Evolutionary conservation across 345 rosid species (phyloP), one percentile per base, ranked within the genome.

Genomic region (Excoecaria agallocha): DNA sequence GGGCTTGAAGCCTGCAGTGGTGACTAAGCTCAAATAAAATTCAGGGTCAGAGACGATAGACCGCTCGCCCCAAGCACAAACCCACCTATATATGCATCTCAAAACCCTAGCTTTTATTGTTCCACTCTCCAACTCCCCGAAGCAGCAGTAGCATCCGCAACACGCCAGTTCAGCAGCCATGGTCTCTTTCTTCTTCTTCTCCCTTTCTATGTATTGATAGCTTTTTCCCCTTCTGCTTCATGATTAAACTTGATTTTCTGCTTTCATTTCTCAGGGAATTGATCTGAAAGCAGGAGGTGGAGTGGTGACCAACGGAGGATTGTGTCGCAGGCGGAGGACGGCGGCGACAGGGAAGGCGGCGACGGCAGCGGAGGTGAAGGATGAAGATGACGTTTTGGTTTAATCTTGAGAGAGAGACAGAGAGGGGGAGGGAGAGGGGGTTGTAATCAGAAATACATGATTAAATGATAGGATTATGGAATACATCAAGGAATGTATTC

Each of bases 201-300:
- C 51, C 59, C 43, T 3, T 1, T 19, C 73, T 37, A 16, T 9
- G 0, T 45, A 2, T 60, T 16, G 22, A 3, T 35, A 1, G 8
- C 13, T 11, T 43, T 12, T 43, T 20, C 5, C 5, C 22, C 20
- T n/a, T 39, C 13, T 5, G 15, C 0, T 3, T 17, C 8, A 6
- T 38, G 8, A 15, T 1, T 46, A 16, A 66, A 51, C 58, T 20
- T 17, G 20, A 69, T 16, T 52, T 52, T 25, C 11, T 24, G 39
- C 49, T 25, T 57, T 1, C 30, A 38, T 70, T 80, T 78, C 65
- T 15, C 85, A 93, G 99, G 99, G 99, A 22, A 89, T 96, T 77
- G 97, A 96, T 86, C 70, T 96, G 85, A 79, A 88, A 70, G 97
- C 97, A 15, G 99, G 97, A 85, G 97, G 98, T 71, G n/a, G n/a